phyloP scores from a whole-genome alignment of 2,329 filamentous ascomycete species.

The Helotiales sp. region DNA sequence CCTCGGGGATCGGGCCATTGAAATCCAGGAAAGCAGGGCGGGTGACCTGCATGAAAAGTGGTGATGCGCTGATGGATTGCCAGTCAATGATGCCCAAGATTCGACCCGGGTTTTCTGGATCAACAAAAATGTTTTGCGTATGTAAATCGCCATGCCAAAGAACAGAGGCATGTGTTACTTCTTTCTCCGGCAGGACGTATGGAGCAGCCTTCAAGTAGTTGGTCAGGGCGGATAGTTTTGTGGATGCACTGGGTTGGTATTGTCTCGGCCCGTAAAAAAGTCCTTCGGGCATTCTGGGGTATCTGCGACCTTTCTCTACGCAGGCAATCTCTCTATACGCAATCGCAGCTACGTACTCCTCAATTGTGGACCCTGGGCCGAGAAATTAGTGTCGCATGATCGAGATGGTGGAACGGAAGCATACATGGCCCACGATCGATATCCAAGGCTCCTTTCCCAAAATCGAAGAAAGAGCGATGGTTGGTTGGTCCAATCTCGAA shows the following conservation, averaged over 20 bases:
- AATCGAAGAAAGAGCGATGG: not conserved
- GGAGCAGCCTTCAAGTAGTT: conserved; percentile 6
- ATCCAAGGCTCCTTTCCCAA: conserved; percentile 5
- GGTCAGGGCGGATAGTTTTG: conserved; percentile 13
- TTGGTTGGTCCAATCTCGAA: conserved; percentile 13
- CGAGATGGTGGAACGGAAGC: not conserved
- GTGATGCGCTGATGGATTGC: conserved; percentile 12
- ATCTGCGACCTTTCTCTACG: conserved; percentile 1
- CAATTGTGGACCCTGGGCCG: conserved; percentile 16
- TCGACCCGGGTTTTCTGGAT: conserved; percentile 18
- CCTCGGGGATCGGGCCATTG: conserved; percentile 8
- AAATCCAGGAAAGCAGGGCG: conserved; percentile 13
- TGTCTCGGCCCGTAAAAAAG: not conserved
- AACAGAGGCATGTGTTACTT: not conserved
- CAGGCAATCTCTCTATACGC: conserved; percentile 19
- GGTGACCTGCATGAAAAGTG: conserved; percentile 9
- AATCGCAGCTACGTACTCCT: conserved; percentile 11
- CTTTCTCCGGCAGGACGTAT: conserved; percentile 11
- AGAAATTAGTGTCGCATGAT: not conserved
- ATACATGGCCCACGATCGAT: conserved; percentile 25
- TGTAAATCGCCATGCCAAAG: conserved; percentile 26
- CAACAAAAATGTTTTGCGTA: conserved; percentile 22
- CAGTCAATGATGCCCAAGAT: conserved; percentile 25
- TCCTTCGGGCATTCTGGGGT: not conserved
- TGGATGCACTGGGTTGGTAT: conserved; percentile 8